Conservation (phyloP, 2,329 filamentous ascomycete genomes). For the Calonectria henricotiae region DNA sequence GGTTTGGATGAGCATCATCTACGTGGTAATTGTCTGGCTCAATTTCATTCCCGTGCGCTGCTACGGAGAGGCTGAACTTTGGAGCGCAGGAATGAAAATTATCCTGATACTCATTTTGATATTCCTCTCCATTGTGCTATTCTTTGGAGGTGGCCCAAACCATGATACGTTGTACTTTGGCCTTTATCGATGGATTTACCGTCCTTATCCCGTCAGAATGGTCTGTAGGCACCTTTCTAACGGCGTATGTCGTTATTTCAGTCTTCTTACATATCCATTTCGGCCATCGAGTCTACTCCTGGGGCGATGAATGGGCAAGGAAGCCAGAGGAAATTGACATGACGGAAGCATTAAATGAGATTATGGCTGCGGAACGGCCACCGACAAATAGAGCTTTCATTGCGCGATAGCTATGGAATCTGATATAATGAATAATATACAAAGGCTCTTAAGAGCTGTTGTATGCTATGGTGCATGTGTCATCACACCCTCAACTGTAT, state of each 20-base stretch:
- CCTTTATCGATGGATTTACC: slow-evolving; percentile 74
- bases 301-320: slow-evolving; percentile 16
- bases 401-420: neutral
- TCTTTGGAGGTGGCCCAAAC: slow-evolving; percentile 65
- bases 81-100: slow-evolving; percentile 65
- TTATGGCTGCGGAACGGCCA: slow-evolving; percentile 24
- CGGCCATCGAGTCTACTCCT: slow-evolving; percentile 18
- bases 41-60: slow-evolving; percentile 58
- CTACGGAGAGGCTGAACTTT: slow-evolving; percentile 69
- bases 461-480: no score
- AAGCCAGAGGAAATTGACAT: slow-evolving; percentile 21
- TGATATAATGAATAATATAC: slow-evolving; percentile 11
- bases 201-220: slow-evolving; percentile 46
- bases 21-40: slow-evolving; percentile 53
- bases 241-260: slow-evolving; percentile 42
- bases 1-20: slow-evolving; percentile 45
- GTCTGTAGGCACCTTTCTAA: slow-evolving; percentile 39
- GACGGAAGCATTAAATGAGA: slow-evolving; percentile 13
- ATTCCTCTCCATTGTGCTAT: slow-evolving; percentile 64
- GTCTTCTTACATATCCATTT: slow-evolving; percentile 35
- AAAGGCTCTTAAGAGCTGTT: no score
- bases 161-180: slow-evolving; percentile 63
- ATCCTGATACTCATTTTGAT: slow-evolving; percentile 66
- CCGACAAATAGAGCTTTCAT: neutral
- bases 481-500: no score